phyloP scores from a whole-genome alignment of 371 early-diverging fungal genomes.

The Rhizopus sp. region DNA sequence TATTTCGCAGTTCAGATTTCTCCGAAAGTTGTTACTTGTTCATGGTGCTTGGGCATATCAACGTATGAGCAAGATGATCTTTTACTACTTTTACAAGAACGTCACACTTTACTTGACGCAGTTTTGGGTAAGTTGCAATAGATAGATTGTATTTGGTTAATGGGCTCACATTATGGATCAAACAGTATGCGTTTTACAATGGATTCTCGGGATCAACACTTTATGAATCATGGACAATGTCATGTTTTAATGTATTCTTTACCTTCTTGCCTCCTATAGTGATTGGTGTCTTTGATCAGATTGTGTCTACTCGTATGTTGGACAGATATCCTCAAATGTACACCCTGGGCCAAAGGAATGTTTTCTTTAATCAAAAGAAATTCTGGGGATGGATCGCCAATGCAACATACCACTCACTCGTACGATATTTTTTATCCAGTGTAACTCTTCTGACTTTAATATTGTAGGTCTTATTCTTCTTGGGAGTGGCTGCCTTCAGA shows the following conservation, averaged over 20 bases:
- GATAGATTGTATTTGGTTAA: not conserved
- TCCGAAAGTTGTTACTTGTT: constrained; percentile 86
- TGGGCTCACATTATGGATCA: not conserved
- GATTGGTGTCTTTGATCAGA: constrained; percentile 93
- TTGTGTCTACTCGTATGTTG: constrained; percentile 83
- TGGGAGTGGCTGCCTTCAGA: constrained; percentile 28
- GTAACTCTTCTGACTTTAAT: not conserved
- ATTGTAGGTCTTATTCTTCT: constrained; percentile 27
- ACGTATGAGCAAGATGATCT: constrained; percentile 81
- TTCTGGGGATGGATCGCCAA: constrained; percentile 96
- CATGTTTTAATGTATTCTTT: constrained; percentile 88
- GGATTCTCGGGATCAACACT: constrained; percentile 91
- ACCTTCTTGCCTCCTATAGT: constrained; percentile 87
- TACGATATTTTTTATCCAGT: constrained; percentile 13
- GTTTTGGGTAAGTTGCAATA: constrained; percentile 74
- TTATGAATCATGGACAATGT: constrained; percentile 93
- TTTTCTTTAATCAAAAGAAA: constrained; percentile 87
- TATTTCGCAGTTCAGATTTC: constrained; percentile 89
- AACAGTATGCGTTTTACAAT: constrained; percentile 80
- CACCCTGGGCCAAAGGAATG: constrained; percentile 84
- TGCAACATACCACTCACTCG: constrained; percentile 86
- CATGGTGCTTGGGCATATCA: constrained; percentile 95
- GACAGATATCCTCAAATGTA: constrained; percentile 98
- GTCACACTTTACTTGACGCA: constrained; percentile 95
- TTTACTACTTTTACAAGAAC: constrained; percentile 95